Base-by-base conservation (phyloP, 768 basidiomycete species). In the Lactifluus subvellereus region DNA sequence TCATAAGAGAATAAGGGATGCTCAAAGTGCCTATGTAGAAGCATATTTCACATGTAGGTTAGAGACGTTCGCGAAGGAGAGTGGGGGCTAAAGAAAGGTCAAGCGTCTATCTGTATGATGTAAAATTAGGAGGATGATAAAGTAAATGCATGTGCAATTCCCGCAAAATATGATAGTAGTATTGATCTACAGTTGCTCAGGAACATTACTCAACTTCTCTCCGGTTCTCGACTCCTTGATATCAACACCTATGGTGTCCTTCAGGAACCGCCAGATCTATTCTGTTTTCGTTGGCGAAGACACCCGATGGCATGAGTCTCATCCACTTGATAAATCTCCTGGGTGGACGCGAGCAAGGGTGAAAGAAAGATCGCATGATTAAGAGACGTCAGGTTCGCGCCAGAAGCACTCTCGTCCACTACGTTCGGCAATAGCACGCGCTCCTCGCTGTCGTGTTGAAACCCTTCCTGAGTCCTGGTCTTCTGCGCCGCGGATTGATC, bases 301-400 rank as follows among this genome's bases (percentile, higher is more conserved):
- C 93, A 85, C 66, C 94, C 88, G 59, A 95, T 83, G 8, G 91
- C 89, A 74, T 94, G 8, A 89, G 88, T 27, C 75, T 89, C 83
- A 72, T 85, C 85, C 55, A 91, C 90, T 45, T 86, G 84, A 71
- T 96, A 97, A 2, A 27, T 27, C 27, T 94, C 88, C 72, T 89
- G 84, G n/a, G 86, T 83, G 10, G 83, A 82, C 0, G 93, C 86
- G 42, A 95, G 86, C 43, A 98, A 80, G 9, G 95, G 95, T 10
- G 92, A 94, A 59, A 98, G 78, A 80, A 98, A 98, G 72, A 97
- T 88, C 42, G 93, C 94, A 71, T 95, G 93, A 74, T 94, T 98
- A 85, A 72, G 94, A 42, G 84, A 85, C 3, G 94, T 97, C 71
- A 98, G 76, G 72, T 98, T 98, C 67, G 90, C 89, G 49, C 92